These are phyloP conservation scores for Salix caprea DNA, from an alignment of 345 rosid genomes.

Conservation along the genomic window DNA sequence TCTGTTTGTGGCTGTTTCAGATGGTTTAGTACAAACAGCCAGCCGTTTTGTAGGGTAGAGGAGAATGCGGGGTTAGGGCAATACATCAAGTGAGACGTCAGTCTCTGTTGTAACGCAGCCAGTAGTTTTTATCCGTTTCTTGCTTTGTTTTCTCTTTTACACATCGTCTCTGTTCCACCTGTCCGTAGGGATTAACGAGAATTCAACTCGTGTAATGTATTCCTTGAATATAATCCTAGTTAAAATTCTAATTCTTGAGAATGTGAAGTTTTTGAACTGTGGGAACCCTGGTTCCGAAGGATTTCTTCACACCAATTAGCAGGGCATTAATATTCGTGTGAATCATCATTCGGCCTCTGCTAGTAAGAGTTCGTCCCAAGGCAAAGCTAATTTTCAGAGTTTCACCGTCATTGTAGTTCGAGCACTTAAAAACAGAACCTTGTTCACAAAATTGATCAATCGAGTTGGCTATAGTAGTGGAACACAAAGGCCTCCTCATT, in stretches of 20 bases:
- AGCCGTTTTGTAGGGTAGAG: conserved; percentile 42
- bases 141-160: background rate
- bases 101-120: background rate
- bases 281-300: background rate
- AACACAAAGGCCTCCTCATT: background rate
- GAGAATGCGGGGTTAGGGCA: background rate
- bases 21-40: conserved; percentile 34
- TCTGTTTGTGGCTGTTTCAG: conserved; percentile 49
- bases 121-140: background rate
- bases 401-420: background rate
- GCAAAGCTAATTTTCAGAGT: no score
- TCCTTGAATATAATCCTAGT: background rate
- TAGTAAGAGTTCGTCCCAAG: no score
- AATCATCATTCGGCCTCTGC: background rate
- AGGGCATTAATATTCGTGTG: background rate
- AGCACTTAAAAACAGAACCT: background rate
- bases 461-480: background rate
- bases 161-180: background rate
- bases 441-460: background rate
- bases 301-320: background rate
- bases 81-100: background rate
- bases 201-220: background rate
- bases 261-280: background rate
- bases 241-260: background rate
- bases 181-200: background rate